A percentile compares a stretch with the other conserved stretches of the same genome.
These are phyloP conservation scores for Neophaeococcomyces mojaviensis DNA, from an alignment of 2,329 filamentous ascomycete species.

Conservation along the genomic window DNA sequence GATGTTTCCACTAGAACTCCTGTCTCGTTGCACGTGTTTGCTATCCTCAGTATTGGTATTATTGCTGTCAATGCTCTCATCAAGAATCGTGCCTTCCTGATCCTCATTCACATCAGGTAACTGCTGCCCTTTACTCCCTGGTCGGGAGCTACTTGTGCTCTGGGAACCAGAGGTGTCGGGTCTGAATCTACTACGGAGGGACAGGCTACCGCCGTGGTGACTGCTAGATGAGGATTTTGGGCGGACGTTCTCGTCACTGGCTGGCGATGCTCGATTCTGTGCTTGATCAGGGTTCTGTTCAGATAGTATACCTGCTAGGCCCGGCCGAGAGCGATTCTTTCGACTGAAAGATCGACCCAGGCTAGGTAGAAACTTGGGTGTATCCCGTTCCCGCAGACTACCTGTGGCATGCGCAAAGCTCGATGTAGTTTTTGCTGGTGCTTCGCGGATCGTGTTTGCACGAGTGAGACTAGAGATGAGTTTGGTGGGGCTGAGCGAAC, in stretches of 20 bases:
- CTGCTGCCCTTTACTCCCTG: background rate
- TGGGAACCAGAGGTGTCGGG: conserved; percentile 6
- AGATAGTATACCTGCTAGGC: conserved; percentile 18
- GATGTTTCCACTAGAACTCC: background rate
- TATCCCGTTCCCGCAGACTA: conserved; percentile 16
- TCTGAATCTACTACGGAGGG: conserved; percentile 15
- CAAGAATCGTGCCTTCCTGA: conserved; percentile 12
- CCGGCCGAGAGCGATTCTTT: conserved; percentile 16
- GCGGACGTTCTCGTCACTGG: conserved; percentile 20
- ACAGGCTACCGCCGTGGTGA: conserved; percentile 13
- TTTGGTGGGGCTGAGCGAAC: conserved; percentile 20
- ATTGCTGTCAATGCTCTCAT: background rate
- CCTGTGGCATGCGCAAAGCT: background rate
- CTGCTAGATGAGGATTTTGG: conserved; percentile 18
- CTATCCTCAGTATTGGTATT: background rate
- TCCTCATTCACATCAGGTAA: background rate
- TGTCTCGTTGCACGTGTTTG: background rate
- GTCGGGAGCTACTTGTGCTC: background rate
- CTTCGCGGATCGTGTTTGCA: conserved; percentile 19
- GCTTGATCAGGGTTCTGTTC: conserved; percentile 23
- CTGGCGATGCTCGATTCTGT: conserved; percentile 9
- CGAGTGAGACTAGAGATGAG: conserved; percentile 20
- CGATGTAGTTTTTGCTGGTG: conserved; percentile 16
- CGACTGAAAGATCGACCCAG: conserved; percentile 20
- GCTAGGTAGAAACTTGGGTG: conserved; percentile 20